Evolutionary conservation across 1,284 basidiomycete species (phyloP).

Genomic region (Leccinum angustisporum): DNA sequence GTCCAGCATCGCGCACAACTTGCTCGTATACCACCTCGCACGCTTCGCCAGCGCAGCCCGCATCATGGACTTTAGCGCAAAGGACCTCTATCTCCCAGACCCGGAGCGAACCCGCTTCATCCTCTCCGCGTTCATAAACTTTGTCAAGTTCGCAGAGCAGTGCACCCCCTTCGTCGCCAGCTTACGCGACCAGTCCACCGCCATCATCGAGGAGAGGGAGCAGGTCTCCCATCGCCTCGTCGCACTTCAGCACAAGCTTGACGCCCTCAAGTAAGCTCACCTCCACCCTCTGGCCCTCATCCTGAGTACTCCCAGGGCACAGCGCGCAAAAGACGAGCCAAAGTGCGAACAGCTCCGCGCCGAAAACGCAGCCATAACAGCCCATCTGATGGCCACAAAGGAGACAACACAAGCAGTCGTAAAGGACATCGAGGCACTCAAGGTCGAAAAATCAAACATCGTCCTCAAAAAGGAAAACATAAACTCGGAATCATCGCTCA

Average conservation of each 20-base stretch:
- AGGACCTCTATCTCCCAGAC: slow-evolving; percentile 74
- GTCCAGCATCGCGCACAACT: slow-evolving; percentile 54
- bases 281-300: background rate
- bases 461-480: slow-evolving; percentile 64
- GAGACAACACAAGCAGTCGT: slow-evolving; percentile 59
- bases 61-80: slow-evolving; percentile 73
- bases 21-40: slow-evolving; percentile 69
- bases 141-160: slow-evolving; percentile 85
- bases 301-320: slow-evolving; percentile 44
- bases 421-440: slow-evolving; percentile 64
- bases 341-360: slow-evolving; percentile 57
- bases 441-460: slow-evolving; percentile 60
- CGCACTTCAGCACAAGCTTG: slow-evolving; percentile 55
- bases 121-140: slow-evolving; percentile 89
- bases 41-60: slow-evolving; percentile 73
- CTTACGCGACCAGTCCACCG: slow-evolving; percentile 59
- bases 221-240: slow-evolving; percentile 50
- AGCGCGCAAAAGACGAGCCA: slow-evolving; percentile 71
- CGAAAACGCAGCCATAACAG: slow-evolving; percentile 62
- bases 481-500: slow-evolving; percentile 53
- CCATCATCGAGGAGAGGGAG: slow-evolving; percentile 56
- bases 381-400: slow-evolving; percentile 65
- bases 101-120: slow-evolving; percentile 68
- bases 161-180: slow-evolving; percentile 59
- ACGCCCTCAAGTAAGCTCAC: slow-evolving; percentile 58